These are phyloP conservation scores for Melanopsichium pennsylvanicum DNA, from an alignment of 1,284 basidiomycete genomes.

Conservation along the genomic window DNA sequence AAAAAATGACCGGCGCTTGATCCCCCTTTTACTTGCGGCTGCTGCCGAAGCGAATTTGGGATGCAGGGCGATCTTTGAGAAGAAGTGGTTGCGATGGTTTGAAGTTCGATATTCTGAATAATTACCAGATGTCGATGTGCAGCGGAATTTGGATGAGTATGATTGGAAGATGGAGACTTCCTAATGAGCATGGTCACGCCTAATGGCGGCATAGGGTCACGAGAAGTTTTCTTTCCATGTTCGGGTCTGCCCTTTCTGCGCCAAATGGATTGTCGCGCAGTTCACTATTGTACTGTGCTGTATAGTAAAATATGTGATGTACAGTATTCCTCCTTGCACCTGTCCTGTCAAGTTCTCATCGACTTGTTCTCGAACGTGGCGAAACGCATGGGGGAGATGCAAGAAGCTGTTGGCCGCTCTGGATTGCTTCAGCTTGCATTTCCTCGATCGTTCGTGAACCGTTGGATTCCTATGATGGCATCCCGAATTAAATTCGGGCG, in stretches of 20 bases:
- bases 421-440: constrained; percentile 7
- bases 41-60: constrained; percentile 6
- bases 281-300: too few species aligned
- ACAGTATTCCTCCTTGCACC: too few species aligned
- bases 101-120: constrained; percentile 1
- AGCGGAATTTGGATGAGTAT: constrained; percentile 8
- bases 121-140: constrained; percentile 13
- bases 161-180: constrained; percentile 26
- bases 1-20: constrained; percentile 8
- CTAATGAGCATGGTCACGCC: constrained; percentile 3
- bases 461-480: background rate
- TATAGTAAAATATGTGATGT: background rate
- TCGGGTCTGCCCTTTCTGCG: background rate
- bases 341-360: too few species aligned
- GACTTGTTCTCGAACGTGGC: too few species aligned
- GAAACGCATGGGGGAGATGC: too few species aligned
- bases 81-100: background rate
- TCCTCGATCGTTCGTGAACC: background rate
- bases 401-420: too few species aligned
- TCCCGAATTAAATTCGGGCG: too few species aligned
- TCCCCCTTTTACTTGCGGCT: too few species aligned
- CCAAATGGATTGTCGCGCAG: too few species aligned
- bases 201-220: constrained; percentile 6
- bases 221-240: constrained; percentile 3
- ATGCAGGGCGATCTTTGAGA: constrained; percentile 9